These are phyloP conservation scores for Citrus medica DNA, from an alignment of 345 rosid genomes.

Conservation along the genomic window DNA sequence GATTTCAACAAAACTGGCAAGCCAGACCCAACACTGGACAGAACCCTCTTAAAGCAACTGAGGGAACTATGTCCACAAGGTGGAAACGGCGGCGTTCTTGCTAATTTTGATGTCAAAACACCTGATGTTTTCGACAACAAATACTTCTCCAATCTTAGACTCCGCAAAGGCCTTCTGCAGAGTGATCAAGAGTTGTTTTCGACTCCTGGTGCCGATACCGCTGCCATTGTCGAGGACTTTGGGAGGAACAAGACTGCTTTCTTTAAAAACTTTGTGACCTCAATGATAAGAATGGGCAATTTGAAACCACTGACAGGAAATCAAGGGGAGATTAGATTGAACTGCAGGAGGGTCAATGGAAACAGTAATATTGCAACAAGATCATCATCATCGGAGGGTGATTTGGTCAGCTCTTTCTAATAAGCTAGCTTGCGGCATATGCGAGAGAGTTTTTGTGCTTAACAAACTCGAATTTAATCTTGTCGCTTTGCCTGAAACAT, in stretches of 20 bases:
- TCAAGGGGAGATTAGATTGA: constrained; percentile 52
- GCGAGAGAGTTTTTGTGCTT: not conserved
- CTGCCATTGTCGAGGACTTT: constrained; percentile 35
- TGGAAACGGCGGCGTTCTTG: constrained; percentile 27
- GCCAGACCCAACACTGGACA: constrained; percentile 51
- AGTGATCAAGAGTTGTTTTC: constrained; percentile 61
- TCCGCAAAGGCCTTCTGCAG: constrained; percentile 44
- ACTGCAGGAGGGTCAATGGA: constrained; percentile 49
- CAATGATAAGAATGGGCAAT: constrained; percentile 75
- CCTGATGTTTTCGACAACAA: constrained; percentile 47
- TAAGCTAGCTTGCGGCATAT: not conserved
- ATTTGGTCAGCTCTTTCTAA: constrained; percentile 5
- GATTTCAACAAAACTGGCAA: constrained; percentile 39
- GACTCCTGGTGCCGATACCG: constrained; percentile 42
- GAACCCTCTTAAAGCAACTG: constrained; percentile 35
- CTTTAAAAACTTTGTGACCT: constrained; percentile 44
- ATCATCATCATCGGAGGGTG: not conserved
- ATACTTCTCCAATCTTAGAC: constrained; percentile 50
- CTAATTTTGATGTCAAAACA: constrained; percentile 45
- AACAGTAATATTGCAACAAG: not conserved
- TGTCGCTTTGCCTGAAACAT: too few species aligned
- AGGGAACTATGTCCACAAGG: constrained; percentile 48
- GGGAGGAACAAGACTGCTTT: constrained; percentile 40
- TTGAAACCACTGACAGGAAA: constrained; percentile 44
- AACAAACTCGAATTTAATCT: not conserved